Evolutionary conservation across 768 basidiomycete species (phyloP), one percentile per base, ranked within the genome.

Genomic region (Phaffia australis): DNA sequence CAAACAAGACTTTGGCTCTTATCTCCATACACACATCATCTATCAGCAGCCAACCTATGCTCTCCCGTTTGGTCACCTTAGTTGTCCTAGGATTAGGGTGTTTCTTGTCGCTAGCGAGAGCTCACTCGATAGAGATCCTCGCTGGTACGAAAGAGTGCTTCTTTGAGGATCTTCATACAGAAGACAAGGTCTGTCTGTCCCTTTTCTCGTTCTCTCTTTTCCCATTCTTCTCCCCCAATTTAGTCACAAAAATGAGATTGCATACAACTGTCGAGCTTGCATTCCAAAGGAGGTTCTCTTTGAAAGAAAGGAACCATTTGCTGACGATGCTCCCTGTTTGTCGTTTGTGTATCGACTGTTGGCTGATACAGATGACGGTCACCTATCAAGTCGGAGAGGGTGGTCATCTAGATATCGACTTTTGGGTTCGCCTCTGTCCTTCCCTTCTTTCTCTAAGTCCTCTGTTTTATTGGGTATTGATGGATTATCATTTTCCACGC

Each of bases 371-470:
- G 93, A 98, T 99, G 95, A 94, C 94, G 29, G 88, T 99, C 59
- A 95, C 94, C 49, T 99, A 98, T 75, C 95, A 99, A 81, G 95
- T 98, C 8, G 93, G 90, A 61, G 91, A 89, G 54, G 95, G 95
- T 29, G 94, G 95, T 0, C 89, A 97, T 75, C 78, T 98, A 59
- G 95, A 99, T 77, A 89, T 99, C 68, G 94, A 99, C 77, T 98
- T 98, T 75, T 94, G 87, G 87, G 92, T 94, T 59, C 48, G 76
- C 69, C 29, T 51, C 18, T 60, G 47, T 23, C 19, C 50, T 42
- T 58, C 55, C 64, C 56, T 35, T 50, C 29, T 8, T 15, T 50
- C 64, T 5, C 11, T 42, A 11, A 5, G 35, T 42, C 6, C 16
- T 56, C 25, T 35, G 46, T 21, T 55, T 49, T 25, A 25, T 64